Evolutionary conservation across 179 eudicot genomes (phyloP), one percentile per base, ranked within the genome.

Genomic region (Beta lomatogona): DNA sequence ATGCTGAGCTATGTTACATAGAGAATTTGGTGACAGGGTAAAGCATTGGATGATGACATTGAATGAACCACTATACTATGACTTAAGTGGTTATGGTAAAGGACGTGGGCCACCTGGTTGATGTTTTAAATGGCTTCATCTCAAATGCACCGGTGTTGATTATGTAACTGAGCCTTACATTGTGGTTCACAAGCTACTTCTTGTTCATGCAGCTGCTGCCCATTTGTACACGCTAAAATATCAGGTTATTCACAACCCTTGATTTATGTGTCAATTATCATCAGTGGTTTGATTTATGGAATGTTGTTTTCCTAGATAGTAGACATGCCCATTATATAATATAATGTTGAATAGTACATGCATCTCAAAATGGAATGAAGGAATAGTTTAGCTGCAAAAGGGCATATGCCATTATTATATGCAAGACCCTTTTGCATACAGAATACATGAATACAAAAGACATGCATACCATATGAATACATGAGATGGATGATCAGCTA

Each of bases 41-140:
- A 87, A 89, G 85, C 28, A 84, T 22, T 90, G 93, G 93, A n/a
- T n/a, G n/a, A 71, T 86, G 64, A 90, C 93, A 5, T 0, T 87
- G 28, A 90, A 90, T 59, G 93, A 90, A 48, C 91, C 88, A 8
- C 58, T 75, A 31, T 61, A 71, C 22, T 85, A 75, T 64, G 52
- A 48, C 53, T 6, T 12, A 19, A 21, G 14, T 14, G 89, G 87
- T 6, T 90, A 87, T 57, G 86, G 81, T 4, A 0, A 4, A 0
- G 91, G 91, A 46, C 2, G 8, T 25, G 78, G 82, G 7, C 88
- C 93, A 3, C 93, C 90, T 0, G 86, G 83, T 13, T 87, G 89
- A 4, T 88, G 93, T 64, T 87, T 91, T 9, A 16, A 77, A 19
- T 87, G 87, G 81, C 78, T 59, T 44, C 25, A 58, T 48, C 74